Evolutionary conservation across 1,139 yeast genomes (phyloP), one percentile per base, ranked within the genome.

Genomic region (Ogataea hybrid): DNA sequence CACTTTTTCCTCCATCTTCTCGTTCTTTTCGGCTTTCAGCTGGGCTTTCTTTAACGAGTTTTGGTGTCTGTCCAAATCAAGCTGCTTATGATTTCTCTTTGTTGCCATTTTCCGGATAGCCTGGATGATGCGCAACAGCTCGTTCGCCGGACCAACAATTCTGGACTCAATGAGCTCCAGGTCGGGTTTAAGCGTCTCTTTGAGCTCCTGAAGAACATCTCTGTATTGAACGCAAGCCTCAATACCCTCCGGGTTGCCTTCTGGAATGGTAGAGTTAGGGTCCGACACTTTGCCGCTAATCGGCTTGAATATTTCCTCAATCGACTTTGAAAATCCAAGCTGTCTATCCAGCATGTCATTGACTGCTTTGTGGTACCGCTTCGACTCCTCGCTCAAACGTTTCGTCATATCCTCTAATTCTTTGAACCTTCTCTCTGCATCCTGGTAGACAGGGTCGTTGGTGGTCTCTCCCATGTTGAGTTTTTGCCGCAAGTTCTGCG

Each of bases 161-260:
- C 96, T 78, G 43, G 88, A 77, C 54, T 92, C 97, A 56, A 92
- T 88, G 68, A 94, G 76, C 55, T 88, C 96, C 62, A 92, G 73
- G 63, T 92, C 99, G 0, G 98, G 98, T 61, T 87, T 83, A 58
- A 92, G 72, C 1, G 89, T 81, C 44, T 79, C 83, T 67, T 90
- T 94, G 54, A 92, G 70, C 51, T 89, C 96, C 39, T 79, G 77
- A 34, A 92, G 96, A 47, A 89, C 84, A 38, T 79, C 95, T 44
- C 95, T 73, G 65, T 90, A 92, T 62, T 85, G 95, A 59, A 86
- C 96, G 56, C 95, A 81, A 1, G 98, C 98, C 57, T 85, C 79
- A 51, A 92, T 88, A 54, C 97, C 98, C 46, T 90, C 94, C 4
- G 97, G 97, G 59, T 90, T 89, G 53, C 95, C 97, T 62, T 92